These are phyloP conservation scores for Talaromyces funiculosus DNA, from an alignment of 2,329 filamentous ascomycete genomes.

Conservation along the genomic window DNA sequence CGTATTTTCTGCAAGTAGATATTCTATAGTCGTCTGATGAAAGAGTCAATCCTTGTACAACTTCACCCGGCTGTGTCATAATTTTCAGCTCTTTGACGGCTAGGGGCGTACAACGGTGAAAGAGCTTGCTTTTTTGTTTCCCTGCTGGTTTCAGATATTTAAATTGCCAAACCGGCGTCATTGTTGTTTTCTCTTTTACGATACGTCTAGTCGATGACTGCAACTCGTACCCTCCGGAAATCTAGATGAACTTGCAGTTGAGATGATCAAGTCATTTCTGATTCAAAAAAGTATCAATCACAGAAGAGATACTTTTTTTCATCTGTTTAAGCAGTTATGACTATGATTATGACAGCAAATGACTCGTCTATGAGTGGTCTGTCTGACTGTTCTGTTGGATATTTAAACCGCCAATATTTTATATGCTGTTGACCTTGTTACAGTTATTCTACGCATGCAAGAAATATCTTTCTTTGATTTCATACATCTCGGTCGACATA, in stretches of 20 bases:
- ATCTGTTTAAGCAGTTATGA: neutral
- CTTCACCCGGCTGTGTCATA: neutral
- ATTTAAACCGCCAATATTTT: neutral
- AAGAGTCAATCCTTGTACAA: neutral
- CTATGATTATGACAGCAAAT: neutral
- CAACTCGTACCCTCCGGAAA: too few relatives aligned
- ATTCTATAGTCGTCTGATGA: neutral
- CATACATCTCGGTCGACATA: neutral
- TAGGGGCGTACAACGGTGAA: neutral
- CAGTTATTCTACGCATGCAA: neutral
- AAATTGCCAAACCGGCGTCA: neutral
- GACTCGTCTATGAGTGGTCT: neutral
- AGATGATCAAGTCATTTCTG: neutral
- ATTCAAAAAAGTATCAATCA: neutral
- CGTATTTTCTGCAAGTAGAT: neutral
- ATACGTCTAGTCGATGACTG: neutral
- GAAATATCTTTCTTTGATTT: neutral
- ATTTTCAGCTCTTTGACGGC: neutral
- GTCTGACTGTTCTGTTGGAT: neutral
- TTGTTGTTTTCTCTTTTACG: neutral
- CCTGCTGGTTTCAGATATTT: neutral
- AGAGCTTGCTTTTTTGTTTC: neutral
- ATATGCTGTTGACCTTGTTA: neutral
- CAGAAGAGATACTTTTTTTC: neutral
- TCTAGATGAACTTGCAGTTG: neutral